phyloP scores from a whole-genome alignment of 2,329 filamentous ascomycete species.

The Diaporthe citrichinensis region DNA sequence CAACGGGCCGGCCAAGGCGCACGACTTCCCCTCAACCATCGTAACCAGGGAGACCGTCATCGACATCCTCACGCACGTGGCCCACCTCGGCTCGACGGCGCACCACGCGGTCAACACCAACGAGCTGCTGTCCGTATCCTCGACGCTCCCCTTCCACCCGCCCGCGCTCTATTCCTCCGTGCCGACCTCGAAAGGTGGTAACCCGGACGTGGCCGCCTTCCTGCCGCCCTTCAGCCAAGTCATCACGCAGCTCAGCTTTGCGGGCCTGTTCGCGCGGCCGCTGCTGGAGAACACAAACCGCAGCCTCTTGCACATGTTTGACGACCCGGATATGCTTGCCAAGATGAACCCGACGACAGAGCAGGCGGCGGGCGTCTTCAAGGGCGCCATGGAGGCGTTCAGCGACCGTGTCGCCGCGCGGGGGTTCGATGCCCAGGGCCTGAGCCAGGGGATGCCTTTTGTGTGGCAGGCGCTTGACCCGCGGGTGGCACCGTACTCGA shows the following conservation, averaged over 20 bases:
- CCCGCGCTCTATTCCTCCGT: conserved; percentile 56
- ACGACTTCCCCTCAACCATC: conserved; percentile 57
- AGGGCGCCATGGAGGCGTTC: conserved; percentile 53
- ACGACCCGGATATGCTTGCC: conserved; percentile 51
- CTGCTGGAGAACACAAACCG: conserved; percentile 52
- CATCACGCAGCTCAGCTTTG: conserved; percentile 54
- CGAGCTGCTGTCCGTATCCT: conserved; percentile 53
- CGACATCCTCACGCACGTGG: conserved; percentile 58
- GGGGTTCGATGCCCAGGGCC: conserved; percentile 57
- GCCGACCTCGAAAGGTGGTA: conserved; percentile 55
- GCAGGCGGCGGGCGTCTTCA: conserved; percentile 54
- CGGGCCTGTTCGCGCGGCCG: conserved; percentile 58
- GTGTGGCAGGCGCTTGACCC: conserved; percentile 51
- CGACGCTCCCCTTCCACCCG: conserved; percentile 58
- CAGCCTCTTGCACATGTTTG: conserved; percentile 59
- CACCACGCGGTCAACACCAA: conserved; percentile 61
- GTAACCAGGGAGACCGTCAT: conserved; percentile 50
- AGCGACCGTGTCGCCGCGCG: conserved; percentile 55
- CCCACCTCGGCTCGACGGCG: conserved; percentile 53
- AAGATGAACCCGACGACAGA: conserved; percentile 51
- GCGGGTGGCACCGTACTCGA: conserved; percentile 43
- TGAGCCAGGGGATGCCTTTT: conserved; percentile 63
- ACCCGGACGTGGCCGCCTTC: conserved; percentile 51
- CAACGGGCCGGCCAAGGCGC: conserved; percentile 51
- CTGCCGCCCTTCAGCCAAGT: conserved; percentile 52